Evolutionary conservation across 495 filamentous ascomycete genomes (phyloP).

Genomic region (Neurospora tetraspora): DNA sequence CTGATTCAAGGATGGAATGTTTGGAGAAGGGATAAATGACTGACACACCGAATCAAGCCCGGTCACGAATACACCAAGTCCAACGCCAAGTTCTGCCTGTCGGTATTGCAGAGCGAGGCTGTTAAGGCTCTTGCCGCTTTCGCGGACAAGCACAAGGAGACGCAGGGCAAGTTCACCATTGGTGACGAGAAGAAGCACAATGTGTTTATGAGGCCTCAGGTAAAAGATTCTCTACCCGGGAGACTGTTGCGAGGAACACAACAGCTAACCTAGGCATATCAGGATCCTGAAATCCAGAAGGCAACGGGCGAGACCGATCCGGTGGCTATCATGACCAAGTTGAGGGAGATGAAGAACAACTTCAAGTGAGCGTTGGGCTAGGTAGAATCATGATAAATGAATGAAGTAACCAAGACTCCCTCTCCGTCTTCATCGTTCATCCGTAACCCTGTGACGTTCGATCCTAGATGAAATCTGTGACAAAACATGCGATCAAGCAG

Average conservation of each 20-base stretch:
- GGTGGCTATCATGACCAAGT: constrained; percentile 73
- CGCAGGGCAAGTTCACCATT: constrained; percentile 94
- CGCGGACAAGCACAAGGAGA: constrained; percentile 70
- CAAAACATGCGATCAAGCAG: neutral
- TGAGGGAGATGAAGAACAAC: constrained; percentile 91
- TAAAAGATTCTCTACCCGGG: too few species aligned
- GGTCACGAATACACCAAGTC: constrained; percentile 96
- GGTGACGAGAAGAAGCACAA: constrained; percentile 98
- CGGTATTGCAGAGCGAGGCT: constrained; percentile 60
- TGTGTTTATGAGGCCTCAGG: constrained; percentile 88
- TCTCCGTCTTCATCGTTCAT: neutral
- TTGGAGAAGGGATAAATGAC: neutral
- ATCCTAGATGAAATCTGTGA: neutral
- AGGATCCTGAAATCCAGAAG: constrained; percentile 79
- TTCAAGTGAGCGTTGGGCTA: constrained; percentile 45
- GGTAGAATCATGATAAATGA: neutral
- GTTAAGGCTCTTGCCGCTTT: constrained; percentile 69
- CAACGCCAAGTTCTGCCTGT: constrained; percentile 78
- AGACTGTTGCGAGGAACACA: too few species aligned
- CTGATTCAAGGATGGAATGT: too few species aligned
- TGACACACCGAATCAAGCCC: constrained; percentile 39
- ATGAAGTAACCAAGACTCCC: neutral
- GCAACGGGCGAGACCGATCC: constrained; percentile 74
- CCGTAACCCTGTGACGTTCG: neutral
- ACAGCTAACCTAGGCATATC: too few species aligned